phyloP scores from a whole-genome alignment of 208 protist species.

The Leptomonas pyrrhocoris region DNA sequence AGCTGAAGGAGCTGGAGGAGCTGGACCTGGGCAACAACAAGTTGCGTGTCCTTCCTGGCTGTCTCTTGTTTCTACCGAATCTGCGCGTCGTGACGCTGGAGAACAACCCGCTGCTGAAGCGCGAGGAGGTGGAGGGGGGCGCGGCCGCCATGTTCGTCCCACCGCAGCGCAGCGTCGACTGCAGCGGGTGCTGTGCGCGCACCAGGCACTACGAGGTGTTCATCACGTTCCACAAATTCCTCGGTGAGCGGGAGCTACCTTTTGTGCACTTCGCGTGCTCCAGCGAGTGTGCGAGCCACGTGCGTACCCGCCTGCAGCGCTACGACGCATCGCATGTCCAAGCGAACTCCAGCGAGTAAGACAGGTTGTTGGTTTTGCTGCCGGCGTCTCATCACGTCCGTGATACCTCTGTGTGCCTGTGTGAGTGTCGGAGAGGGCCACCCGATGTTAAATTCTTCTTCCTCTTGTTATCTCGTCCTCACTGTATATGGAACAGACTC shows the following conservation, averaged over 20 bases:
- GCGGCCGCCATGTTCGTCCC: slow-evolving; percentile 54
- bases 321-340: slow-evolving; percentile 44
- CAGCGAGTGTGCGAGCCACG: slow-evolving; percentile 52
- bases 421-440: too few relatives aligned
- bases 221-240: slow-evolving; percentile 66
- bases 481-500: too few relatives aligned
- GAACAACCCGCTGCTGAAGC: slow-evolving; percentile 71
- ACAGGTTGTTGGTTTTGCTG: too few relatives aligned
- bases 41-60: slow-evolving; percentile 67
- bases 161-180: slow-evolving; percentile 60
- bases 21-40: slow-evolving; percentile 81
- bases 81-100: slow-evolving; percentile 63
- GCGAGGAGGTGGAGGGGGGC: slow-evolving; percentile 50
- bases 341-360: not conserved
- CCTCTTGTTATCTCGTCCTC: too few relatives aligned
- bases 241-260: slow-evolving; percentile 39
- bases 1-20: slow-evolving; percentile 73
- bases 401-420: too few relatives aligned
- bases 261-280: slow-evolving; percentile 81
- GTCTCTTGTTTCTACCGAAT: slow-evolving; percentile 72
- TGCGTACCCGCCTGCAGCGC: slow-evolving; percentile 50
- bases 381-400: too few relatives aligned
- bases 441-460: too few relatives aligned
- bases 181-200: slow-evolving; percentile 73
- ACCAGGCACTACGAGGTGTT: slow-evolving; percentile 57